A percentile compares a stretch with the other conserved stretches of the same genome.
Evolutionary conservation across 2,329 filamentous ascomycete species (phyloP).

Genomic region (Berkeleyomyces rouxiae): DNA sequence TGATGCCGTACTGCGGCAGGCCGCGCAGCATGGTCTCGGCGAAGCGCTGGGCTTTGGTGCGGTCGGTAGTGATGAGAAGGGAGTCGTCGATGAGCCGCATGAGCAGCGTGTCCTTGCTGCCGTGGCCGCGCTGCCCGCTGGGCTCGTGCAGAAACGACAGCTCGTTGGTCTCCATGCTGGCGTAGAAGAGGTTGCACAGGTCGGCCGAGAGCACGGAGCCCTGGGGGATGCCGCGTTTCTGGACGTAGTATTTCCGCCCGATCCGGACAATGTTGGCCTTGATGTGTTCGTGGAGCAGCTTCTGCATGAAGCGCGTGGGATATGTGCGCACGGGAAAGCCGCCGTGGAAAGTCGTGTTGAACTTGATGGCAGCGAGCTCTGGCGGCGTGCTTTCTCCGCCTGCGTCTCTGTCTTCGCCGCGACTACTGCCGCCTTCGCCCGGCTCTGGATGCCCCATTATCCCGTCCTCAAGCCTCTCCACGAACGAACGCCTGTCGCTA

Average conservation of each 20-base stretch:
- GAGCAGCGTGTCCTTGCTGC: neutral
- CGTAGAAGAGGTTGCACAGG: conserved; percentile 93
- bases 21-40: conserved; percentile 66
- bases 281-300: conserved; percentile 66
- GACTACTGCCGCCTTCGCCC: too few species aligned
- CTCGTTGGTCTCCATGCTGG: conserved; percentile 56
- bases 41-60: conserved; percentile 51
- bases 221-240: conserved; percentile 81
- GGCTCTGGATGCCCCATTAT: neutral
- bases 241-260: conserved; percentile 74
- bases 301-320: conserved; percentile 39
- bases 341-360: conserved; percentile 64
- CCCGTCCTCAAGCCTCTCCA: conserved; percentile 26
- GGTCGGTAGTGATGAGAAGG: conserved; percentile 62
- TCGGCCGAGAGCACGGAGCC: conserved; percentile 76
- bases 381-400: conserved; percentile 13
- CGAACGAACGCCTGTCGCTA: conserved; percentile 28
- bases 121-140: too few species aligned
- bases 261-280: conserved; percentile 72
- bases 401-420: neutral
- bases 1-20: conserved; percentile 62
- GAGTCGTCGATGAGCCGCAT: conserved; percentile 52
- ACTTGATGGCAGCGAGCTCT: conserved; percentile 24
- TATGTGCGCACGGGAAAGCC: conserved; percentile 41
- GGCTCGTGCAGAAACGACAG: conserved; percentile 43